Conservation (phyloP, 2,329 filamentous ascomycete species). For the Penicillium sclerotigenum region DNA sequence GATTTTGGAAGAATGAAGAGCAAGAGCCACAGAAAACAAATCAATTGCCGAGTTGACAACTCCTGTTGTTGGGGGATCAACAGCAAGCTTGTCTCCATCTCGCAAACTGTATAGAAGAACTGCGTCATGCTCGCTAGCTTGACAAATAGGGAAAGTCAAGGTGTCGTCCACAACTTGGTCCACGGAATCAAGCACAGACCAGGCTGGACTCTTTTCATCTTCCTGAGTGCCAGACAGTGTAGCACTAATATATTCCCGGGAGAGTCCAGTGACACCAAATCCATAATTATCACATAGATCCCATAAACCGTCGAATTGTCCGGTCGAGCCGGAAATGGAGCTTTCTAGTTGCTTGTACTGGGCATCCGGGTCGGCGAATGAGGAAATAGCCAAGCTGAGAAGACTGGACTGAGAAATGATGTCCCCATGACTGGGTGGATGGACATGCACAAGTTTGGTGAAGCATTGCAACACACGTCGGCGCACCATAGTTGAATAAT, state of each 20-base stretch:
- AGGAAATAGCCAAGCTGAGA: conserved; percentile 80
- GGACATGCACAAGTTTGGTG: conserved; percentile 82
- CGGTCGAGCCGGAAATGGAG: conserved; percentile 85
- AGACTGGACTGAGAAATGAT: conserved; percentile 87
- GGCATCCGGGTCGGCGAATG: conserved; percentile 86
- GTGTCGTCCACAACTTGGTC: conserved; percentile 43
- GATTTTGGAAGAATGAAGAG: conserved; percentile 82
- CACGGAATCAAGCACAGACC: conserved; percentile 39
- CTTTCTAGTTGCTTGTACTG: conserved; percentile 76
- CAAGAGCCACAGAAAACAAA: conserved; percentile 86
- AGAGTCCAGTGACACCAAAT: conserved; percentile 85
- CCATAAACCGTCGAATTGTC: conserved; percentile 91
- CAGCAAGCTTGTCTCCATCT: conserved; percentile 49
- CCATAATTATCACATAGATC: conserved; percentile 91
- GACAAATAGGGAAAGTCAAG: conserved; percentile 64
- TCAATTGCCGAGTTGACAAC: conserved; percentile 93
- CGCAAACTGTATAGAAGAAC: conserved; percentile 67
- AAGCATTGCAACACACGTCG: conserved; percentile 93
- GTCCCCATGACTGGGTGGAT: conserved; percentile 79
- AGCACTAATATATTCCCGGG: conserved; percentile 71
- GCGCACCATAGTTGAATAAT: conserved; percentile 90
- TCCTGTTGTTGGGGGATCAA: conserved; percentile 83
- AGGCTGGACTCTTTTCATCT: conserved; percentile 51
- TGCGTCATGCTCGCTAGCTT: conserved; percentile 85
- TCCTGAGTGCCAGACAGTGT: conserved; percentile 68